Evolutionary conservation across 345 rosid genomes (phyloP).

Genomic region (Brassica cretica): DNA sequence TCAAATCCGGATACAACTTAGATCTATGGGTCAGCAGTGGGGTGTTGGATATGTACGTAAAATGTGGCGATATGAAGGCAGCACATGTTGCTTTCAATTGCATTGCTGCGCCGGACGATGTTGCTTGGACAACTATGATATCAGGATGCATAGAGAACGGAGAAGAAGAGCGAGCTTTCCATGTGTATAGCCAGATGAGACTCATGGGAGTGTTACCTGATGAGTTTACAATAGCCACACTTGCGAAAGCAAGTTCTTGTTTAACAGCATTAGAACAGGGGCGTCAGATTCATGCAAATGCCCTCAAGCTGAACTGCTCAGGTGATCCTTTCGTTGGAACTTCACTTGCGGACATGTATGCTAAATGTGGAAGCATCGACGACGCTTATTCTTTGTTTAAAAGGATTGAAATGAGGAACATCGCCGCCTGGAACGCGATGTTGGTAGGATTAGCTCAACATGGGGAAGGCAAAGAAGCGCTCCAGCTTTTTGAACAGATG

Average conservation of each 20-base stretch:
- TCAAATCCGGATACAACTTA: conserved; percentile 46
- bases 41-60: conserved; percentile 62
- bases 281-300: conserved; percentile 62
- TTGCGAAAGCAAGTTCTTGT: conserved; percentile 61
- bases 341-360: conserved; percentile 70
- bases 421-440: conserved; percentile 55
- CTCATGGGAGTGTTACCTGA: conserved; percentile 53
- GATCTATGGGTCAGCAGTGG: conserved; percentile 58
- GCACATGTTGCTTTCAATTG: conserved; percentile 48
- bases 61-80: conserved; percentile 55
- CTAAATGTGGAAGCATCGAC: conserved; percentile 64
- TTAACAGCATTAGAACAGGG: conserved; percentile 66
- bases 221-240: conserved; percentile 62
- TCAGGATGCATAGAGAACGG: conserved; percentile 69
- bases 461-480: conserved; percentile 57
- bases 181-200: conserved; percentile 59
- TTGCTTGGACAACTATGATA: conserved; percentile 76
- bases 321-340: conserved; percentile 53
- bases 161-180: conserved; percentile 53
- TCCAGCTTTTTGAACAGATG: conserved; percentile 49
- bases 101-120: conserved; percentile 52
- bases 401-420: conserved; percentile 41
- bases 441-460: conserved; percentile 60
- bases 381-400: conserved; percentile 52
- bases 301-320: conserved; percentile 50